A percentile compares a stretch with the other conserved stretches of the same genome.
Evolutionary conservation across 129 eudicot genomes (phyloP).

Genomic region (Sambucus nigra): DNA sequence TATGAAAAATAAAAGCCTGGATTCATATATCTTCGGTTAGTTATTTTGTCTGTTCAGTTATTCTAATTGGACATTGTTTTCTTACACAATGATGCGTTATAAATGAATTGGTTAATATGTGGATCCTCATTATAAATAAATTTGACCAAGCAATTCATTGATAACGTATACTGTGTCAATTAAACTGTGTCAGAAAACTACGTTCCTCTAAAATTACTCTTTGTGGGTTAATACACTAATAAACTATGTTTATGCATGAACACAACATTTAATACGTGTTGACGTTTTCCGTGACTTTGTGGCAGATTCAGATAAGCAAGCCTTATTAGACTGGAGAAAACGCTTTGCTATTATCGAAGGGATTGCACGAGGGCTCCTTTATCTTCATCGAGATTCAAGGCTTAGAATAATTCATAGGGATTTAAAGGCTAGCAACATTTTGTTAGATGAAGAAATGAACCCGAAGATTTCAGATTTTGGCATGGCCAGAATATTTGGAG

Average conservation of each 20-base stretch:
- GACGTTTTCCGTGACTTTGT: slow-evolving; percentile 2
- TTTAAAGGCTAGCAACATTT: slow-evolving; percentile 61
- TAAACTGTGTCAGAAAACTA: no score
- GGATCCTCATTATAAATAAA: no score
- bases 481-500: slow-evolving; percentile 63
- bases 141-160: no score
- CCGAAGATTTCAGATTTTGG: slow-evolving; percentile 96
- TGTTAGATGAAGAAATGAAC: slow-evolving; percentile 66
- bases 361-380: slow-evolving; percentile 79
- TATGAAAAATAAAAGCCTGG: slow-evolving; percentile 74
- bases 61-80: not conserved
- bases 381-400: slow-evolving; percentile 84
- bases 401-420: slow-evolving; percentile 68
- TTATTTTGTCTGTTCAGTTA: no score
- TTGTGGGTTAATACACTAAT: no score
- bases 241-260: no score
- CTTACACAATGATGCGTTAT: no score
- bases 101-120: no score
- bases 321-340: slow-evolving; percentile 45
- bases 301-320: slow-evolving; percentile 39
- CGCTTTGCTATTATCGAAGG: slow-evolving; percentile 71
- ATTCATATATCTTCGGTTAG: slow-evolving; percentile 68
- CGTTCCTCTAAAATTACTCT: no score
- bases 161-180: no score
- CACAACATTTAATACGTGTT: no score